Percentiles rank a stretch among this genome's conserved stretches.
These are phyloP conservation scores for Sclerotinia glacialis DNA, from an alignment of 2,329 filamentous ascomycete species.

Conservation along the genomic window DNA sequence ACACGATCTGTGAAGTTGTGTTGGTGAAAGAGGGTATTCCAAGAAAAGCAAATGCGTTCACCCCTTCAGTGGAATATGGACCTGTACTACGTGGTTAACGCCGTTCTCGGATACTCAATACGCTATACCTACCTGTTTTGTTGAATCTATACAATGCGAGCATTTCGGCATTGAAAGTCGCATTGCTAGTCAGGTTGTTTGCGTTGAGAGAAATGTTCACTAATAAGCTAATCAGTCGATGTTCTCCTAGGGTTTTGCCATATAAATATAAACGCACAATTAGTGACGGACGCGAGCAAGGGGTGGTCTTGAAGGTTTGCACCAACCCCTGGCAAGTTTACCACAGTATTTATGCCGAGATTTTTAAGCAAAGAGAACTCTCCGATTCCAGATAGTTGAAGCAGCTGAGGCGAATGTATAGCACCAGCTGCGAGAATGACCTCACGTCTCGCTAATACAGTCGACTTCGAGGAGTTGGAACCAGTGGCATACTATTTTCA, in stretches of 20 bases:
- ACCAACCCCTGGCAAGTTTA: slow-evolving; percentile 51
- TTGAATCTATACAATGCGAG: slow-evolving; percentile 16
- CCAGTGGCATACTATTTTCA: slow-evolving; percentile 8
- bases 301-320: slow-evolving; percentile 50
- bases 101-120: background rate
- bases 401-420: slow-evolving; percentile 51
- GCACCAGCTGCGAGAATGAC: slow-evolving; percentile 52
- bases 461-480: slow-evolving; percentile 35
- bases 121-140: slow-evolving; percentile 5
- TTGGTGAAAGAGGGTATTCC: slow-evolving; percentile 14
- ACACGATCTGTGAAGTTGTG: background rate
- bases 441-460: slow-evolving; percentile 39
- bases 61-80: slow-evolving; percentile 18
- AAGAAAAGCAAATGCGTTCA: slow-evolving; percentile 13
- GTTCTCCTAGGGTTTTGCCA: background rate
- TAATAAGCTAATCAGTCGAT: background rate
- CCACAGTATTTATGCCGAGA: slow-evolving; percentile 45
- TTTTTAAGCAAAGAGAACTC: slow-evolving; percentile 44
- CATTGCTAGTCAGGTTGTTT: slow-evolving; percentile 17
- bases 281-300: slow-evolving; percentile 21
- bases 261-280: background rate
- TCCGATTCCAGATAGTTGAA: slow-evolving; percentile 52
- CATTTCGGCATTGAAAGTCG: slow-evolving; percentile 20
- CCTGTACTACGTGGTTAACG: background rate
- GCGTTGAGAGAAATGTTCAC: slow-evolving; percentile 4